phyloP scores from a whole-genome alignment of 1,139 yeast species.

The Candida gigantensis region DNA sequence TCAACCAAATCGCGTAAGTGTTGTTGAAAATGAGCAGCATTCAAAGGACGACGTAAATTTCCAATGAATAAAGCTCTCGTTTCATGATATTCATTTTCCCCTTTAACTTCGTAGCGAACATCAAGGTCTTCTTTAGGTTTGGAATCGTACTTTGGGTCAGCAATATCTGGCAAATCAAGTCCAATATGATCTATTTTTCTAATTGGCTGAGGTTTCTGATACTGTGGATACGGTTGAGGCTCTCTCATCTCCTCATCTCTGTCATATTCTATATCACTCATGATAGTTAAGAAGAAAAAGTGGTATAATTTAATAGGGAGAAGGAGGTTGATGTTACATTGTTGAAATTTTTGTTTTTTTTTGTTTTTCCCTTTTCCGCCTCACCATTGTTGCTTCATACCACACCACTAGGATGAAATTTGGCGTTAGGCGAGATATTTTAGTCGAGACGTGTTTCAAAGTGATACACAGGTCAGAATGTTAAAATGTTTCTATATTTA shows the following conservation, averaged over 20 bases:
- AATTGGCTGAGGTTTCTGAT: slow-evolving; percentile 10
- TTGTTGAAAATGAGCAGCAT: slow-evolving; percentile 38
- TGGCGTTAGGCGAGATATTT: too few species aligned
- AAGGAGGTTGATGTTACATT: too few species aligned
- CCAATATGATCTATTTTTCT: slow-evolving; percentile 29
- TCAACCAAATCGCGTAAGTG: slow-evolving; percentile 29
- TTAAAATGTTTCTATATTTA: not conserved
- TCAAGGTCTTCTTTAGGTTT: slow-evolving; percentile 29
- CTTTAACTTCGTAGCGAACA: slow-evolving; percentile 32
- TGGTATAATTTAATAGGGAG: too few species aligned
- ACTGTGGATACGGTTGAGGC: slow-evolving; percentile 17
- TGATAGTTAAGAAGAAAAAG: not conserved
- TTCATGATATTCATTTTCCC: slow-evolving; percentile 32
- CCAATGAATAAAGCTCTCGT: slow-evolving; percentile 48
- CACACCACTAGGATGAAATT: too few species aligned
- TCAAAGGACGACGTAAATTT: slow-evolving; percentile 40
- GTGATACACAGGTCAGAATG: too few species aligned
- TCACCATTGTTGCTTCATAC: too few species aligned
- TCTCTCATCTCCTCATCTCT: slow-evolving; percentile 11
- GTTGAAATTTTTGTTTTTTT: not conserved
- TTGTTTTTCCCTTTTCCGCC: slow-evolving; percentile 1
- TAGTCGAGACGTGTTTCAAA: too few species aligned
- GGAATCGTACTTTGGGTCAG: slow-evolving; percentile 11
- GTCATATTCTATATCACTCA: slow-evolving; percentile 11
- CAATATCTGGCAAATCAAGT: slow-evolving; percentile 17